Evolutionary conservation across 1,284 basidiomycete species (phyloP), one percentile per base, ranked within the genome.

Genomic region (Rhodotorula glutinis): DNA sequence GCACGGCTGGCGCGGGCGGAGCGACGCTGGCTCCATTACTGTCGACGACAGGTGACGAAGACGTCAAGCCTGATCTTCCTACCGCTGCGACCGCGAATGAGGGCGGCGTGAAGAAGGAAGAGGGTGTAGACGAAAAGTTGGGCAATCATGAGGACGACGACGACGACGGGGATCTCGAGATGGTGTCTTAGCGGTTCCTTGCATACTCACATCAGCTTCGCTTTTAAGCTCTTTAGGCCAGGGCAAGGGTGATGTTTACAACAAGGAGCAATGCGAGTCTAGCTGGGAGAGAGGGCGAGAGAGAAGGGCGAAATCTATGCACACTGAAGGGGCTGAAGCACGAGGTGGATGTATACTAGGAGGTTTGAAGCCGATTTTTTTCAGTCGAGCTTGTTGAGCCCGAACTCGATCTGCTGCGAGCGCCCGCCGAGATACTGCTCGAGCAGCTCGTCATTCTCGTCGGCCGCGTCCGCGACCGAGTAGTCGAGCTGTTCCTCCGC

Each of bases 131-230:
- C 33, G 58, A 54, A 1, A 53, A 19, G 8, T 33, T 0, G n/a
- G 60, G 38, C 51, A 58, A 43, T 14, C 57, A 52, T 4, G 60
- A 46, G 0, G 60, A 57, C 30, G 62, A 60, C 30, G 62, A 60
- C 33, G 54, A 53, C 3, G 66, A 65, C 11, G 58, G 41, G 11
- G 66, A 63, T 23, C 60, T 67, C 52, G 66, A 67, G 55, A 60
- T 63, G 30, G 66, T 67, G 14, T 63, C 62, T 41, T 62, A 52
- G 43, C 30, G 10, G 56, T 33, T 27, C 27, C 41, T 41, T 21
- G 33, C 33, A 38, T 38, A 38, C 33, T 38, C 33, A 11, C 33
- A 38, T 38, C 33, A 38, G 33, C 33, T 11, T 38, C 11, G 7
- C 11, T 38, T 38, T 38, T 11, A 11, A 38, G 33, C 33, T 7